Evolutionary conservation across 257 asterid genomes (phyloP), one percentile per base, ranked within the genome.

Genomic region (Capsicum pubescens): DNA sequence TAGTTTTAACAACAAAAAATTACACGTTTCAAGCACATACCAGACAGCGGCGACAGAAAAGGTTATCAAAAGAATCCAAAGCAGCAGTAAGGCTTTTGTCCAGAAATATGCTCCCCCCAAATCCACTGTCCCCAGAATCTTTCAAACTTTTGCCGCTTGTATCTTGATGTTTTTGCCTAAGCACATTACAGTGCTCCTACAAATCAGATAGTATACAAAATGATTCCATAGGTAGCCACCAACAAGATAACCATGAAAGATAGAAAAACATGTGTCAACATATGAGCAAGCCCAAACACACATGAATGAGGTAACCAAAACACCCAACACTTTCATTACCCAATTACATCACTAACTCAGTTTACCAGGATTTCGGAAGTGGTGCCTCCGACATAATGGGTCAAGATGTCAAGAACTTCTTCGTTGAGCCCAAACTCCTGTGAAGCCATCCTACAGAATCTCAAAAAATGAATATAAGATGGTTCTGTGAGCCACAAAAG

Each of bases 21-120:
- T 16, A 71, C 66, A 67, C n/a, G 17, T 52, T 54, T 84, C 54
- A 83, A 69, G 42, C 85, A 81, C 94, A 64, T 93, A 97, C 99
- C 98, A 95, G 90, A 90, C 99, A 97, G 79, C 98, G 98, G 66
- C 98, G 98, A 85, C 99, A 97, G 86, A 97, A 97, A 86, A 95
- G 93, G 87, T 90, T 92, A 91, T 97, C 98, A 74, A 93, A 93
- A 81, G 98, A 92, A 92, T 92, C 97, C 87, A 93, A 89, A 84
- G 99, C 97, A 84, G 93, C 91, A 84, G 87, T 85, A 52, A 97
- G 97, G 88, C 96, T 91, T 86, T 90, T 94, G 83, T 91, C 93
- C 86, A 92, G 85, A 67, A 88, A 85, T 48, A 85, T 76, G 76
- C 83, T 85, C 85, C 83, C 86, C 85, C 85, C 92, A 86, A 88